These are phyloP conservation scores for Epichloe amarillans DNA, from an alignment of 2,329 filamentous ascomycete genomes.

Conservation along the genomic window DNA sequence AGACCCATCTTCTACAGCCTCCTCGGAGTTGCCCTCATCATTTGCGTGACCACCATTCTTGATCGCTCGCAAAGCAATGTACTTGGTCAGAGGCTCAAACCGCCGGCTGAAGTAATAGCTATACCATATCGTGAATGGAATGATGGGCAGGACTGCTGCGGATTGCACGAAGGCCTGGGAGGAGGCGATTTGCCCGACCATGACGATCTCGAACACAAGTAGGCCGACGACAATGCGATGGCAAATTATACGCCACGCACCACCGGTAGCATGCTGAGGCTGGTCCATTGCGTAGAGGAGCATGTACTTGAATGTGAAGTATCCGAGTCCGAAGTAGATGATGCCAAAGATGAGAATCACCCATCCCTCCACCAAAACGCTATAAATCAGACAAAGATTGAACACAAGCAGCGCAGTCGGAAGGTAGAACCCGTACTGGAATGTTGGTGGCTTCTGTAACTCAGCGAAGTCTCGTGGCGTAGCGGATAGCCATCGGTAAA, in stretches of 20 bases:
- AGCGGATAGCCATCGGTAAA: conserved; percentile 63
- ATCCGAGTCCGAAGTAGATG: conserved; percentile 70
- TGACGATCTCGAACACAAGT: conserved; percentile 79
- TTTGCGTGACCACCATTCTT: conserved; percentile 39
- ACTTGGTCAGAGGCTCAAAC: conserved; percentile 80
- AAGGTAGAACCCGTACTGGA: conserved; percentile 93
- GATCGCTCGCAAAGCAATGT: conserved; percentile 83
- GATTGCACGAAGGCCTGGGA: conserved; percentile 61
- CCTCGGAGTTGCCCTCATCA: conserved; percentile 21
- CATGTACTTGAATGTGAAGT: conserved; percentile 94
- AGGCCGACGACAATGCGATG: conserved; percentile 79
- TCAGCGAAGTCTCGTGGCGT: conserved; percentile 85
- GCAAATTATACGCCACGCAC: conserved; percentile 94
- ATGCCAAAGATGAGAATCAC: conserved; percentile 71
- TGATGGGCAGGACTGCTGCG: conserved; percentile 59
- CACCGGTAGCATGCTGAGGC: conserved; percentile 82
- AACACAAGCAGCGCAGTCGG: conserved; percentile 87
- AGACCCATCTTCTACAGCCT: conserved; percentile 22
- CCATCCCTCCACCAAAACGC: conserved; percentile 67
- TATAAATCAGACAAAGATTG: conserved; percentile 93
- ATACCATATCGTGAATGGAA: conserved; percentile 78
- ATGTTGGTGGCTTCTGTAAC: conserved; percentile 67
- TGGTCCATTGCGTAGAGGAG: conserved; percentile 97
- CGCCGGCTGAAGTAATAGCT: conserved; percentile 66
- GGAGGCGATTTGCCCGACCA: conserved; percentile 73